A percentile compares a stretch with the other conserved stretches of the same genome.
These are phyloP conservation scores for Intubia oerlemansii DNA, from an alignment of 2,329 filamentous ascomycete genomes.

Conservation along the genomic window DNA sequence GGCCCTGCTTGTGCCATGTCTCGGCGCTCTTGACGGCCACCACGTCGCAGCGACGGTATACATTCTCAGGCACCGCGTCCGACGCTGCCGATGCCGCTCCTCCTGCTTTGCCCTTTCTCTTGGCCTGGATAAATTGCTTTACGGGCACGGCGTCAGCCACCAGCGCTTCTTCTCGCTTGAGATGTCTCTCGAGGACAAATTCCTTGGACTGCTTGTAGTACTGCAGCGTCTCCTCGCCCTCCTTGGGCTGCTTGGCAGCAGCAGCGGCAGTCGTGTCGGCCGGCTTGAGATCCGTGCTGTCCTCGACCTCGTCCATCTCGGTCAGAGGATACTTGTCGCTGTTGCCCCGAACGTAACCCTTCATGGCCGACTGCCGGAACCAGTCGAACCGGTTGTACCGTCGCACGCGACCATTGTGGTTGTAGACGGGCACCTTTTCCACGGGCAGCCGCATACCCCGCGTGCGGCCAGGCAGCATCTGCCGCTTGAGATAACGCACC, in stretches of 20 bases:
- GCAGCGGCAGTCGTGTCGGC: too few species aligned
- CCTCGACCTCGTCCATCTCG: slow-evolving; percentile 58
- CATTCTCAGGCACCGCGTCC: slow-evolving; percentile 33
- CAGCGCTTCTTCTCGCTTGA: slow-evolving; percentile 82
- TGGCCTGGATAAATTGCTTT: slow-evolving; percentile 48
- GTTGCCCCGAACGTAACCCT: slow-evolving; percentile 37
- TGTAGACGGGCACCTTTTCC: slow-evolving; percentile 65
- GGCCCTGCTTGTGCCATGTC: slow-evolving; percentile 94
- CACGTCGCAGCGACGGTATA: slow-evolving; percentile 62
- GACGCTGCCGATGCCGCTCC: neutral
- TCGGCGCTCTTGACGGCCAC: slow-evolving; percentile 76
- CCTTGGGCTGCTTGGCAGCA: slow-evolving; percentile 31
- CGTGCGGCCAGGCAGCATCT: slow-evolving; percentile 68
- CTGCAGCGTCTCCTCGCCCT: slow-evolving; percentile 64
- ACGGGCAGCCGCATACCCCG: slow-evolving; percentile 62
- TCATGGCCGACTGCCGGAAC: slow-evolving; percentile 58
- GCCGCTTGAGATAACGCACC: slow-evolving; percentile 66
- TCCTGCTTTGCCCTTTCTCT: slow-evolving; percentile 20
- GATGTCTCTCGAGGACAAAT: slow-evolving; percentile 65
- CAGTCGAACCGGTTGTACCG: slow-evolving; percentile 65
- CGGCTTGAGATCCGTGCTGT: slow-evolving; percentile 53
- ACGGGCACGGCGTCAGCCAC: slow-evolving; percentile 45
- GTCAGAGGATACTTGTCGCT: slow-evolving; percentile 32
- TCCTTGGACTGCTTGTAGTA: slow-evolving; percentile 75
- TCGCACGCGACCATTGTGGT: slow-evolving; percentile 55